Evolutionary conservation across 768 basidiomycete species (phyloP), one percentile per base, ranked within the genome.

Genomic region (Suillus subaureus): DNA sequence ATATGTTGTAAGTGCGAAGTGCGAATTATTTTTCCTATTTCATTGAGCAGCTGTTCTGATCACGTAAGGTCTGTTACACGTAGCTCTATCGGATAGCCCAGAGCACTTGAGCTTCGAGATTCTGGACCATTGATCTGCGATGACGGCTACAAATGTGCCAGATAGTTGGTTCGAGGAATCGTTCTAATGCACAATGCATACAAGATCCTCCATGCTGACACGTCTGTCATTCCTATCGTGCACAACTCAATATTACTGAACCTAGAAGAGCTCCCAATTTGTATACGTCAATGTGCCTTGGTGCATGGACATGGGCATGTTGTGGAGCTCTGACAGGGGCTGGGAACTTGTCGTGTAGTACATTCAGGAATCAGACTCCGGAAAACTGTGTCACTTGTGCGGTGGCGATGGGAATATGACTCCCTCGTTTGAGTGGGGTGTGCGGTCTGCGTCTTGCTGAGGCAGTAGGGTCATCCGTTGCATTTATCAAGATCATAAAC

Each of bases 241-340:
- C 23, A 26, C 9, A 37, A 28, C 16, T 58, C 18, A 12, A 39
- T 23, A 35, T n/a, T 23, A 56, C 15, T 40, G 26, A 11, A 18
- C 26, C 57, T 6, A 55, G 21, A 40, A 58, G 26, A 28, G 39
- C n/a, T 58, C 26, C 16, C 11, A 28, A 58, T 28, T 18, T 58
- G n/a, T n/a, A 26, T 39, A 12, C 28, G 57, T 40, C 37, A 39
- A 40, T 26, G 54, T 55, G 54, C 33, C 31, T 55, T n/a, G 21
- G 54, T 55, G 54, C 54, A 16, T 40, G 57, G 57, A n/a, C n/a
- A n/a, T 58, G 12, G 7, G 23, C 37, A 23, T 58, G 23, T 58
- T 26, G 57, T 58, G 57, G 57, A 58, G 57, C 39, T 58, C 39
- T 21, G 39, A 58, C 57, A 58, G 57, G n/a, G 39, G 57, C 57